These are phyloP conservation scores for Backusella australiensis DNA, from an alignment of 192 early-diverging fungal genomes.

Conservation along the genomic window DNA sequence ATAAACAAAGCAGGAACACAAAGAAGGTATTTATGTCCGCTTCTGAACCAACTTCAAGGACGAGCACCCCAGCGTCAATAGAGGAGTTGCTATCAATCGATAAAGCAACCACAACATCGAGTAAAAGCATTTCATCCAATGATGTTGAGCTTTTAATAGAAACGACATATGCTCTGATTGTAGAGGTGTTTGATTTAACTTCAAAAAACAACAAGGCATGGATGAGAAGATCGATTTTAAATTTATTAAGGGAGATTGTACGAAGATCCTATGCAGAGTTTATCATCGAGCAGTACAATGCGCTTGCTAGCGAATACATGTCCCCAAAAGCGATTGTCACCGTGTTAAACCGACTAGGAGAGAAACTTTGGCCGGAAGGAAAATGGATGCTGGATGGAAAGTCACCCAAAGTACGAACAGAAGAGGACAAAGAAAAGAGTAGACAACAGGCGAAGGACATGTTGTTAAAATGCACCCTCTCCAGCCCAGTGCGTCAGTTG, in stretches of 20 bases:
- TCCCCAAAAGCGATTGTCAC: conserved; percentile 11
- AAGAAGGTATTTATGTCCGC: not conserved
- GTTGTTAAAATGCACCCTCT: conserved; percentile 15
- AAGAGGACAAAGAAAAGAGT: conserved; percentile 26
- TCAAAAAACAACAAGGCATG: conserved; percentile 30
- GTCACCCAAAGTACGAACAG: not conserved
- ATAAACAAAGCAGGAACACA: not conserved
- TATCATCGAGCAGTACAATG: conserved; percentile 27
- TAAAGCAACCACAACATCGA: not conserved
- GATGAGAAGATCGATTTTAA: conserved; percentile 32
- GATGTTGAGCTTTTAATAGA: conserved; percentile 35
- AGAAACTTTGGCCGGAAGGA: conserved; percentile 32
- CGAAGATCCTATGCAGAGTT: conserved; percentile 32
- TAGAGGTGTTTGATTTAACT: conserved; percentile 33
- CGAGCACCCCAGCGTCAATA: not conserved
- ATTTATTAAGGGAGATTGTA: conserved; percentile 32
- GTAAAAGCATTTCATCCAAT: conserved; percentile 2
- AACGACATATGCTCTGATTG: conserved; percentile 33
- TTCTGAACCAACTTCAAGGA: not conserved
- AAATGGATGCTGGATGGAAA: conserved; percentile 7
- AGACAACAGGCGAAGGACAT: conserved; percentile 22
- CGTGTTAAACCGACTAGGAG: not conserved
- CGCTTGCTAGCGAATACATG: conserved; percentile 20
- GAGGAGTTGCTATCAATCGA: not conserved
- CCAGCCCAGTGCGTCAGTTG: conserved; percentile 26